Evolutionary conservation across 257 asterid species (phyloP).

Genomic region (Capsicum pubescens): DNA sequence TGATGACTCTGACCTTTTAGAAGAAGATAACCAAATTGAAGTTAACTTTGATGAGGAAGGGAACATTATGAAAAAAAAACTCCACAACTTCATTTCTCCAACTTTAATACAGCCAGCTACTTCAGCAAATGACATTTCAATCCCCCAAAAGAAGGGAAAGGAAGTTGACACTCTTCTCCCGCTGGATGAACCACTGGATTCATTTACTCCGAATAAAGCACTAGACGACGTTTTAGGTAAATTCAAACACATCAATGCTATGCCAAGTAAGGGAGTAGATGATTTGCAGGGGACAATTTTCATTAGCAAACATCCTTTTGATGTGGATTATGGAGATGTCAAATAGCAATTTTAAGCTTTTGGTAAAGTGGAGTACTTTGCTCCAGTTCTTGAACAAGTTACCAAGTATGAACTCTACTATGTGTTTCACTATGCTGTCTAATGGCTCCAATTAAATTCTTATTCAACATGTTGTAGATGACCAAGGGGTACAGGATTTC

Average conservation of each 20-base stretch:
- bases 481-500: conserved; percentile 98
- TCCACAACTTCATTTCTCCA: conserved; percentile 58
- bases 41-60: conserved; percentile 74
- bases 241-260: too few relatives aligned
- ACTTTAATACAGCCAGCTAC: conserved; percentile 45
- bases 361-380: conserved; percentile 79
- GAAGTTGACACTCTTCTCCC: conserved; percentile 45
- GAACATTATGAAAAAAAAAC: conserved; percentile 71
- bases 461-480: conserved; percentile 56
- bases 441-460: conserved; percentile 14
- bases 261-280: too few relatives aligned
- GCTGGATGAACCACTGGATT: conserved; percentile 41
- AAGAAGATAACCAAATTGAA: conserved; percentile 46
- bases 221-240: too few relatives aligned
- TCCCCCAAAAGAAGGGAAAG: conserved; percentile 42
- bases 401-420: conserved; percentile 63
- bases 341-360: conserved; percentile 77
- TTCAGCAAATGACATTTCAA: conserved; percentile 41
- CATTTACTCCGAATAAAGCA: conserved; percentile 31
- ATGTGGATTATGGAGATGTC: conserved; percentile 71
- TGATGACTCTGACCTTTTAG: conserved; percentile 49
- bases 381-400: conserved; percentile 83
- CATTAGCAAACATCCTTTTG: conserved; percentile 88
- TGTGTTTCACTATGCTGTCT: conserved; percentile 21
- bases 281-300: conserved; percentile 74